Percentiles rank a stretch among this genome's conserved stretches.
These are phyloP conservation scores for Discostella stelligeroides DNA, from an alignment of 108 stramenopile genomes.

Conservation along the genomic window DNA sequence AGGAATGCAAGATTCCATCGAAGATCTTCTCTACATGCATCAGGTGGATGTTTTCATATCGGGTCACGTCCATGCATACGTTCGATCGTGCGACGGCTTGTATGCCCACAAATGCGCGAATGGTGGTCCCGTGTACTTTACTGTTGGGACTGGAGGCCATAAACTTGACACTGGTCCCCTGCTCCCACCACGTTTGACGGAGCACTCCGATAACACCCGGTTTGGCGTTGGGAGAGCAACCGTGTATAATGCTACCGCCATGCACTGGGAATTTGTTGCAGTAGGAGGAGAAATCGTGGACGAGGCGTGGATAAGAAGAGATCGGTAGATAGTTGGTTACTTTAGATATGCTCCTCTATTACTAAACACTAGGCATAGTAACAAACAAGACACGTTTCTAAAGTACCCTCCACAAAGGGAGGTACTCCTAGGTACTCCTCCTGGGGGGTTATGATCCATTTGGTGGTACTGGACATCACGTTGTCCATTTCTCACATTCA, in stretches of 20 bases:
- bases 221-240: constrained; percentile 46
- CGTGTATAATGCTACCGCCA: constrained; percentile 36
- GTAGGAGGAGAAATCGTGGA: constrained; percentile 48
- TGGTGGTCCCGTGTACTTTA: constrained; percentile 67
- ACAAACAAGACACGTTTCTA: too few relatives aligned
- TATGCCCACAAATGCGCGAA: constrained; percentile 51
- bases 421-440: too few relatives aligned
- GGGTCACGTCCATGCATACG: constrained; percentile 83
- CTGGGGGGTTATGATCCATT: too few relatives aligned
- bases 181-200: constrained; percentile 23
- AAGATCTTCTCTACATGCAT: constrained; percentile 63
- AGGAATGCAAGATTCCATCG: constrained; percentile 66
- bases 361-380: too few relatives aligned
- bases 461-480: too few relatives aligned
- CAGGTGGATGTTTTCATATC: constrained; percentile 75
- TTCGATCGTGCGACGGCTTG: constrained; percentile 70
- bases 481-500: too few relatives aligned
- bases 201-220: constrained; percentile 22
- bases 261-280: constrained; percentile 54
- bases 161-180: constrained; percentile 15
- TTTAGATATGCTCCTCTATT: too few relatives aligned
- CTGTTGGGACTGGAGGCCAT: constrained; percentile 66
- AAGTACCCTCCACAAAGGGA: background rate
- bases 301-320: constrained; percentile 39
- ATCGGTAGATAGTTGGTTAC: constrained; percentile 9